phyloP scores from a whole-genome alignment of 495 filamentous ascomycete species.

The Neurospora sp. region DNA sequence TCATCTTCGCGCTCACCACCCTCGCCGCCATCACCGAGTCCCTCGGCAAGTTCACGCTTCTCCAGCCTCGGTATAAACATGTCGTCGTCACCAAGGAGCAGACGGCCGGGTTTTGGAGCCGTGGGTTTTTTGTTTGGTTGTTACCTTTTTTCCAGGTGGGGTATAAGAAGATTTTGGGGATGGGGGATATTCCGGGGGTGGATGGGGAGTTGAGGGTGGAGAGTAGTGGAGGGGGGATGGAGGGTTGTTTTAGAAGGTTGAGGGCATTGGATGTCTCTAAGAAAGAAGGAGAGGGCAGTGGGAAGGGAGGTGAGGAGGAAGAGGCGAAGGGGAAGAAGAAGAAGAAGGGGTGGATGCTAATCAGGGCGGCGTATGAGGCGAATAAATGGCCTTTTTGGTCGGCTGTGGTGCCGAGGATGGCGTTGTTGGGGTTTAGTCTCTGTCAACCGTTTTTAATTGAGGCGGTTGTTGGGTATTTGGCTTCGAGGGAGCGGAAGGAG shows the following conservation, averaged over 20 bases:
- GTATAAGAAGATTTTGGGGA: slow-evolving; percentile 14
- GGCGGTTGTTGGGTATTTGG: background rate
- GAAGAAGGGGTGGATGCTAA: background rate
- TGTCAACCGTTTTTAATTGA: slow-evolving; percentile 10
- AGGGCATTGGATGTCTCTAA: background rate
- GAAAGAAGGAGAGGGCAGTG: background rate
- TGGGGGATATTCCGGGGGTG: slow-evolving; percentile 22
- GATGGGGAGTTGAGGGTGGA: slow-evolving; percentile 10
- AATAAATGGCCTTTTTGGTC: slow-evolving; percentile 2
- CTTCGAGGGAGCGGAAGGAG: background rate
- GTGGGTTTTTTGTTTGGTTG: slow-evolving; percentile 26
- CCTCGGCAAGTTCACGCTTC: slow-evolving; percentile 10
- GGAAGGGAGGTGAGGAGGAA: background rate
- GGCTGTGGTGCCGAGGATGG: slow-evolving; percentile 6
- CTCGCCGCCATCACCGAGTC: slow-evolving; percentile 17
- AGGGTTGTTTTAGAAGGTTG: background rate
- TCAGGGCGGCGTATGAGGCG: background rate
- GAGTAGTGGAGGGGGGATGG: background rate
- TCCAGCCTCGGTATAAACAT: slow-evolving; percentile 13
- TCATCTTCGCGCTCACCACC: background rate
- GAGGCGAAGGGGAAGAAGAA: background rate
- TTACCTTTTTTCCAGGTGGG: slow-evolving; percentile 21
- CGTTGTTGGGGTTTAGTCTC: slow-evolving; percentile 5
- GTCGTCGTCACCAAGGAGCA: slow-evolving; percentile 14
- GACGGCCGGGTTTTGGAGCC: slow-evolving; percentile 20